phyloP scores from a whole-genome alignment of 306 rosid species.

The Casuarina cunninghamiana region DNA sequence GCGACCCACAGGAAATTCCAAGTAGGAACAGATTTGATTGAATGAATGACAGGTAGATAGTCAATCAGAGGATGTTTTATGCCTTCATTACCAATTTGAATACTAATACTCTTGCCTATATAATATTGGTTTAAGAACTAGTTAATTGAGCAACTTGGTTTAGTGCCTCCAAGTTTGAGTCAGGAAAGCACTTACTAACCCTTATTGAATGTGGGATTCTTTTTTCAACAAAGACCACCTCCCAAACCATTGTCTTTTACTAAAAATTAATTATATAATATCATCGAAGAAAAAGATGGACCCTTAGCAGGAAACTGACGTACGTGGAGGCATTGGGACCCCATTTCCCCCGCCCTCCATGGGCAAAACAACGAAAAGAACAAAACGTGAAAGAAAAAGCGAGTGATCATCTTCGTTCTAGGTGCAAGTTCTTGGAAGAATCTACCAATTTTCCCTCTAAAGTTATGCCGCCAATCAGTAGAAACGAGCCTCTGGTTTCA shows the following conservation, averaged over 20 bases:
- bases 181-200: slow-evolving; percentile 5
- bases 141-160: slow-evolving; percentile 6
- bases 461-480: too few relatives aligned
- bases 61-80: neutral
- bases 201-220: neutral
- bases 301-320: too few relatives aligned
- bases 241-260: neutral
- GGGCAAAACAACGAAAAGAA: too few relatives aligned
- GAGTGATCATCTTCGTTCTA: too few relatives aligned
- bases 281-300: neutral
- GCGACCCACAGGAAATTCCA: neutral
- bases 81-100: neutral
- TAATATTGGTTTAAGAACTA: neutral
- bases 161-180: slow-evolving; percentile 1
- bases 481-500: too few relatives aligned
- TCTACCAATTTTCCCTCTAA: too few relatives aligned
- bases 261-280: neutral
- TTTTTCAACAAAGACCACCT: neutral
- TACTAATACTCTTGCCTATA: neutral
- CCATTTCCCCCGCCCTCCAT: too few relatives aligned
- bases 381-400: too few relatives aligned
- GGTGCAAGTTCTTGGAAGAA: too few relatives aligned
- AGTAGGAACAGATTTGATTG: neutral
- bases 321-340: too few relatives aligned
- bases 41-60: slow-evolving; percentile 3